Conservation (phyloP, 768 basidiomycete genomes). For the Russula lepida region DNA sequence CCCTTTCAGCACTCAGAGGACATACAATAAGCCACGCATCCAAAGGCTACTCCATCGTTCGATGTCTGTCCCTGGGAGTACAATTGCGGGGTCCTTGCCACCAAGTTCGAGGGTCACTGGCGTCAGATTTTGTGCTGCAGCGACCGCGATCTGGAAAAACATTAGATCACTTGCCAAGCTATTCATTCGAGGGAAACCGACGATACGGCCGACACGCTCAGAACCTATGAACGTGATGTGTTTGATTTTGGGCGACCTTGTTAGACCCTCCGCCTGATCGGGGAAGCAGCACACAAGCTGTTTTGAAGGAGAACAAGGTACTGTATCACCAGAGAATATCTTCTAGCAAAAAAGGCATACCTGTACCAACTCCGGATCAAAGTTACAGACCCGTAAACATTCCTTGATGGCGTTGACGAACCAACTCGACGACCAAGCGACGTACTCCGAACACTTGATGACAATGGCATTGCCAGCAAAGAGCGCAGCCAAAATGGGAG, state of each 20-base stretch:
- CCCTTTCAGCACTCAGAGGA: slow-evolving; percentile 13
- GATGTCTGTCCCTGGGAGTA: slow-evolving; percentile 80
- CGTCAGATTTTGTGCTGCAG: slow-evolving; percentile 79
- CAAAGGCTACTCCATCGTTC: slow-evolving; percentile 71
- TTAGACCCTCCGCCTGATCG: slow-evolving; percentile 75
- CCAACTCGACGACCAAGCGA: slow-evolving; percentile 84
- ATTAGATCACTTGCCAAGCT: neutral
- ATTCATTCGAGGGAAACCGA: slow-evolving; percentile 26
- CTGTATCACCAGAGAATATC: neutral
- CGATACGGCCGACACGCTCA: slow-evolving; percentile 67
- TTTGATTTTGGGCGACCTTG: slow-evolving; percentile 67
- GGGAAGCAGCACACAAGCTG: slow-evolving; percentile 84
- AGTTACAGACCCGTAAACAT: slow-evolving; percentile 74
- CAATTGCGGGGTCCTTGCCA: slow-evolving; percentile 88
- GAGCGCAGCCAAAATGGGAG: slow-evolving; percentile 83
- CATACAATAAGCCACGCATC: slow-evolving; percentile 91
- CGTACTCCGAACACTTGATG: slow-evolving; percentile 87
- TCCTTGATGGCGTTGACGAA: slow-evolving; percentile 72
- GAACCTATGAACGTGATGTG: slow-evolving; percentile 96
- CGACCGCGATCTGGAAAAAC: slow-evolving; percentile 55
- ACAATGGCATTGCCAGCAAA: slow-evolving; percentile 88
- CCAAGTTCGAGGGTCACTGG: slow-evolving; percentile 93
- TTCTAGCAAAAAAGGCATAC: slow-evolving; percentile 28
- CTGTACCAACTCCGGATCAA: slow-evolving; percentile 83
- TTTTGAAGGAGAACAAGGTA: neutral